A percentile compares a stretch with the other conserved stretches of the same genome.
Conservation (phyloP, 768 basidiomycete genomes). For the Jaapia argillacea region DNA sequence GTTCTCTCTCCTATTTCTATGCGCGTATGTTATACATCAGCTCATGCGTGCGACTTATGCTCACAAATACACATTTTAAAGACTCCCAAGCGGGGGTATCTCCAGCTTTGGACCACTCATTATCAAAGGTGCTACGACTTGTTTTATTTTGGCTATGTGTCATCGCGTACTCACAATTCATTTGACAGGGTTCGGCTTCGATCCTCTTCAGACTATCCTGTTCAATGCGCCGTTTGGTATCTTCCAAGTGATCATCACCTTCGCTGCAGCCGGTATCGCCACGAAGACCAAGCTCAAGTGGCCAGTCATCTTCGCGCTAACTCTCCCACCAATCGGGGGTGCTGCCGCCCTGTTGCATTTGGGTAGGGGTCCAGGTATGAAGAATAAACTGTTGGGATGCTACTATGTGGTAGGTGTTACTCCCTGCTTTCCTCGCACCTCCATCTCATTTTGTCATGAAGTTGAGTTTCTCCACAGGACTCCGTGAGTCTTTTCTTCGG, state of each 20-base stretch:
- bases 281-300: slow-evolving; percentile 29
- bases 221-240: slow-evolving; percentile 38
- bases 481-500: slow-evolving; percentile 15
- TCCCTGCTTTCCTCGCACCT: neutral
- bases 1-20: slow-evolving; percentile 31
- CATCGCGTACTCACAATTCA: neutral
- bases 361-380: slow-evolving; percentile 19
- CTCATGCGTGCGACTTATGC: too few relatives aligned
- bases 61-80: too few relatives aligned
- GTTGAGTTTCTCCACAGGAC: slow-evolving; percentile 25
- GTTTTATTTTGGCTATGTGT: neutral
- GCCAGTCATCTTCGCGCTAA: slow-evolving; percentile 25
- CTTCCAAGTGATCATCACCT: slow-evolving; percentile 29
- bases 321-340: slow-evolving; percentile 30
- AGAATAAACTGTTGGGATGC: slow-evolving; percentile 23
- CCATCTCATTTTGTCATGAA: slow-evolving; percentile 4
- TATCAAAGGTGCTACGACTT: slow-evolving; percentile 16
- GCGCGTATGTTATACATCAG: slow-evolving; percentile 29
- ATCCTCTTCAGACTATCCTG: slow-evolving; percentile 31
- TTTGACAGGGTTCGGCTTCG: slow-evolving; percentile 30
- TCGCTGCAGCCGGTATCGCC: slow-evolving; percentile 24
- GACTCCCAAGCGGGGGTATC: slow-evolving; percentile 30
- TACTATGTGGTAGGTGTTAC: slow-evolving; percentile 26
- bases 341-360: slow-evolving; percentile 23
- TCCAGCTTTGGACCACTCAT: slow-evolving; percentile 34